phyloP scores from a whole-genome alignment of 495 filamentous ascomycete species.

The Clavariopsis aquatica region DNA sequence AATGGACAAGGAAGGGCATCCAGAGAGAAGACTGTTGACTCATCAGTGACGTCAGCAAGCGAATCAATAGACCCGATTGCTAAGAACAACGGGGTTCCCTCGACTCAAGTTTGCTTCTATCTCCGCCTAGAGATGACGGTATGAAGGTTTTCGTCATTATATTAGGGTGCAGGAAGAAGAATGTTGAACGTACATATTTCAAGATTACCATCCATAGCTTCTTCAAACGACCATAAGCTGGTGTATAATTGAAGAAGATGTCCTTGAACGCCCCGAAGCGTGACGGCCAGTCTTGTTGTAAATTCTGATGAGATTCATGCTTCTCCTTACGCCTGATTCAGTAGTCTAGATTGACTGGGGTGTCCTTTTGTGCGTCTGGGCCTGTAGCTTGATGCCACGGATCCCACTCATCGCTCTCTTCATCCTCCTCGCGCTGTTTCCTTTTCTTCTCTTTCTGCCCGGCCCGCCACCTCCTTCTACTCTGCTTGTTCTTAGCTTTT shows the following conservation, averaged over 20 bases:
- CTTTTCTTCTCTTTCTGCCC: constrained; percentile 52
- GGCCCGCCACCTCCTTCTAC: constrained; percentile 39
- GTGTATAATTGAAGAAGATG: too few species aligned
- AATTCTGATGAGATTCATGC: too few species aligned
- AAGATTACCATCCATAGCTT: too few species aligned
- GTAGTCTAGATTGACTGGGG: constrained; percentile 44
- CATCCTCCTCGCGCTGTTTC: constrained; percentile 36
- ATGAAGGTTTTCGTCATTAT: constrained; percentile 61
- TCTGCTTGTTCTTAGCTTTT: constrained; percentile 35
- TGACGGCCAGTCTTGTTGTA: too few species aligned
- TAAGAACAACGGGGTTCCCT: constrained; percentile 29
- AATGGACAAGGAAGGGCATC: background rate
- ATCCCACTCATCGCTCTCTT: constrained; percentile 39
- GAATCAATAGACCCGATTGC: constrained; percentile 6
- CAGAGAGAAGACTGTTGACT: constrained; percentile 65
- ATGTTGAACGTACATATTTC: background rate
- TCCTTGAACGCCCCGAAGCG: too few species aligned
- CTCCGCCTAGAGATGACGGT: constrained; percentile 72
- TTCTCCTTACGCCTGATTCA: constrained; percentile 19
- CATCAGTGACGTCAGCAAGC: constrained; percentile 32
- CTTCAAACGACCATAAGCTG: too few species aligned
- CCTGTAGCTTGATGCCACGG: constrained; percentile 41
- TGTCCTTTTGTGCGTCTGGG: constrained; percentile 37
- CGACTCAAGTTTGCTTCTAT: constrained; percentile 35
- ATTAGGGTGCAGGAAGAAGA: background rate